Base-by-base conservation (phyloP, 2,329 filamentous ascomycete genomes). In the Lachnellula hyalina region DNA sequence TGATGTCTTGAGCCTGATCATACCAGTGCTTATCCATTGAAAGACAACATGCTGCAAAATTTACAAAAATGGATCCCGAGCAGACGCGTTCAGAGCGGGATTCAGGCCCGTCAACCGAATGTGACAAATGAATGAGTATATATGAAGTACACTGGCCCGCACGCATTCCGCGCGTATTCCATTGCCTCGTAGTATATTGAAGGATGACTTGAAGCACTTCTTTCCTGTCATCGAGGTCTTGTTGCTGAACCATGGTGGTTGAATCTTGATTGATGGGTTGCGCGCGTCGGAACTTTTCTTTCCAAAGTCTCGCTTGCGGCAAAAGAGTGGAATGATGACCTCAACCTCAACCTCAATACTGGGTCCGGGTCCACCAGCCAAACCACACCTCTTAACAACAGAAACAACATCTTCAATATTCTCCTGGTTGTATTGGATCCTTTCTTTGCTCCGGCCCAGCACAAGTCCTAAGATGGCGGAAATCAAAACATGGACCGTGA, bases 401-500 rank as follows among this genome's bases (percentile, higher is more conserved):
- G 51, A 21, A 36, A 49, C 19, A 52, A 44, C 38, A 46, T 49
- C 47, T 28, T 12, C 32, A 8, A 47, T 49, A 15, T 32, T 56
- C 21, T 50, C 54, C n/a, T 59, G 47, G 58, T 61, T 52, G 57
- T 32, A 47, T 47, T 59, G 49, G 56, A 34, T 54, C 25, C 15
- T 58, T 11, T 58, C 55, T 9, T 56, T 61, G 38, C 56, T 60
- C 35, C 41, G 8, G 41, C 14, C 41, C 17, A 34, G 25, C 36
- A 56, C 42, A 51, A 28, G 36, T 53, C 25, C 21, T 17, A 52
- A 14, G 14, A 57, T 61, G 55, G 23, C 55, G 28, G 63, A 66
- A 53, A 64, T 75, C 56, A 67, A 74, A 55, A 72, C 64, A 61
- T 78, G 75, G 75, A 73, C 68, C n/a, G 73, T 78, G 48, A 71